These are phyloP conservation scores for Nephelium lappaceum DNA, from an alignment of 345 rosid genomes.

Conservation along the genomic window DNA sequence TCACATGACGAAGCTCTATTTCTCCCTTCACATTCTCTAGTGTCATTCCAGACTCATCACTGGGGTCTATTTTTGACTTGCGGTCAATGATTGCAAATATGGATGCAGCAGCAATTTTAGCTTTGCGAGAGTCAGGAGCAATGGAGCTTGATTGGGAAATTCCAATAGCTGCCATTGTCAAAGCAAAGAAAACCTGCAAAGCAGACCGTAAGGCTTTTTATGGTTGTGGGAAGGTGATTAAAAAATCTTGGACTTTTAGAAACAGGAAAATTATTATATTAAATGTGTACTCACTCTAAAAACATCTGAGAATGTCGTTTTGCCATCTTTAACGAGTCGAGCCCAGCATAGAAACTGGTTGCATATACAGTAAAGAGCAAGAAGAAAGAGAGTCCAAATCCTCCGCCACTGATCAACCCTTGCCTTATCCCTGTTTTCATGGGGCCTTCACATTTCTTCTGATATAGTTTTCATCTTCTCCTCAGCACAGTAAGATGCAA, in stretches of 20 bases:
- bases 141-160: conserved; percentile 39
- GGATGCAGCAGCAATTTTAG: conserved; percentile 38
- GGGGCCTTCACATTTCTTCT: conserved; percentile 70
- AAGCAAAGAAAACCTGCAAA: conserved; percentile 42
- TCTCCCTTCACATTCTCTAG: conserved; percentile 33
- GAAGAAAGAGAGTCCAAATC: conserved; percentile 40
- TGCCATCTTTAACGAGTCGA: conserved; percentile 27
- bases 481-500: conserved; percentile 86
- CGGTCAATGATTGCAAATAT: conserved; percentile 35
- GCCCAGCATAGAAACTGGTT: conserved; percentile 37
- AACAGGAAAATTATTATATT: no score
- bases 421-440: conserved; percentile 56
- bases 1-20: conserved; percentile 32
- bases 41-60: conserved; percentile 25
- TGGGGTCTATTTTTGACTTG: conserved; percentile 33
- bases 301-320: conserved; percentile 35
- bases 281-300: no score
- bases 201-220: background rate
- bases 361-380: conserved; percentile 27
- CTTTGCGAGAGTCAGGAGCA: conserved; percentile 31
- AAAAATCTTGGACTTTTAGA: no score
- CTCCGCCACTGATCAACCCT: conserved; percentile 60
- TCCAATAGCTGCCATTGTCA: conserved; percentile 33
- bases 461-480: conserved; percentile 64
- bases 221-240: no score